phyloP scores from a whole-genome alignment of 495 filamentous ascomycete species.

The Xylaria cubensis region DNA sequence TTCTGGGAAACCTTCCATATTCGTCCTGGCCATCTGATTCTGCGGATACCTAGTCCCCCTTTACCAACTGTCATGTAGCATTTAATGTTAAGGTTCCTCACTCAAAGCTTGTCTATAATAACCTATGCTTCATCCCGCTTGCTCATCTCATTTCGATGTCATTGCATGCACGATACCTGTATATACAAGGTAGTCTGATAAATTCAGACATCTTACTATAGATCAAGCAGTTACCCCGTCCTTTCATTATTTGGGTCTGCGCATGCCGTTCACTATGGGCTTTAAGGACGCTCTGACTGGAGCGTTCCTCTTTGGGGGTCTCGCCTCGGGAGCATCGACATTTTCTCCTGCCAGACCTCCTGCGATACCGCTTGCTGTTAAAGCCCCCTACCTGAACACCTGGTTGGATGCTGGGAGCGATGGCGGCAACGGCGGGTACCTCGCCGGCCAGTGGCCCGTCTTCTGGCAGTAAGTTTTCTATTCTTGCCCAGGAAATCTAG shows the following conservation, averaged over 20 bases:
- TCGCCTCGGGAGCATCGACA: constrained; percentile 45
- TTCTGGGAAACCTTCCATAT: constrained; percentile 43
- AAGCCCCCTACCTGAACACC: constrained; percentile 82
- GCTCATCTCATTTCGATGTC: constrained; percentile 18
- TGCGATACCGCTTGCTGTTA: constrained; percentile 79
- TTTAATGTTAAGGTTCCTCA: constrained; percentile 5
- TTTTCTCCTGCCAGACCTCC: constrained; percentile 66
- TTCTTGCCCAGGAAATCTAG: constrained; percentile 48
- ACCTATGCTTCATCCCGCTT: constrained; percentile 13
- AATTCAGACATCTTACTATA: neutral
- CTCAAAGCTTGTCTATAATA: constrained; percentile 25
- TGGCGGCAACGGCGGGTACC: constrained; percentile 79
- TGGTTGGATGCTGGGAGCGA: constrained; percentile 72
- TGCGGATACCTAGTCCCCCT: constrained; percentile 12
- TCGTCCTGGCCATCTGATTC: constrained; percentile 41
- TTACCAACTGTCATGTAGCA: constrained; percentile 13
- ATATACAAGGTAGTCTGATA: constrained; percentile 20
- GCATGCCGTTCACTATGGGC: constrained; percentile 34
- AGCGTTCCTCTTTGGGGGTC: constrained; percentile 35
- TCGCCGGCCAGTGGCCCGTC: constrained; percentile 67
- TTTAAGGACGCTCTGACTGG: constrained; percentile 35
- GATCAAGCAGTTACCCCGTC: constrained; percentile 2
- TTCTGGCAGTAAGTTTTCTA: constrained; percentile 46
- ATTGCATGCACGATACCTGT: constrained; percentile 2
- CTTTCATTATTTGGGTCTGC: neutral